Conservation (phyloP, 768 basidiomycete genomes). For the Strobilomyces confusus region DNA sequence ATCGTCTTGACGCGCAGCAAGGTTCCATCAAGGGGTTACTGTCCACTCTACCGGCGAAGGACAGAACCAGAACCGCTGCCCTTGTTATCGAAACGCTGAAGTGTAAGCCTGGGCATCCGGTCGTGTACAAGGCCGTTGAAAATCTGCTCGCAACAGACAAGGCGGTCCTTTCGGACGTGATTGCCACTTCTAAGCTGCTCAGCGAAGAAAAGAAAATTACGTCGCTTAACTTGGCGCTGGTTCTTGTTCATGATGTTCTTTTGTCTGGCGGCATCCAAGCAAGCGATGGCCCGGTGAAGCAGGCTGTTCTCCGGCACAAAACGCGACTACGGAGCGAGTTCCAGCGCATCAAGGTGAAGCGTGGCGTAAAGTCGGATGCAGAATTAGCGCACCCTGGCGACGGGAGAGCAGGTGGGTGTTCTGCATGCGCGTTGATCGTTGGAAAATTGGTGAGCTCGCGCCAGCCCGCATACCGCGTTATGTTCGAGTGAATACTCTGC, state of each 20-base stretch:
- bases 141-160: constrained; percentile 53
- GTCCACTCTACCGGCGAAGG: constrained; percentile 66
- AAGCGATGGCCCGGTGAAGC: constrained; percentile 86
- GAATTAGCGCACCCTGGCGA: constrained; percentile 64
- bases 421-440: background rate
- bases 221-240: constrained; percentile 70
- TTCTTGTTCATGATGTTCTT: constrained; percentile 89
- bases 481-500: constrained; percentile 73
- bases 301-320: constrained; percentile 83
- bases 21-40: constrained; percentile 91
- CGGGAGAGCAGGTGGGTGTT: constrained; percentile 54
- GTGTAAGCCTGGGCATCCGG: constrained; percentile 52
- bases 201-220: constrained; percentile 73
- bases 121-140: constrained; percentile 6
- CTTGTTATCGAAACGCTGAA: constrained; percentile 94
- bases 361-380: constrained; percentile 57
- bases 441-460: background rate
- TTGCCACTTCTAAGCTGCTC: constrained; percentile 62
- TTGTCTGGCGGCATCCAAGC: constrained; percentile 84
- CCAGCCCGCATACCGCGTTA: constrained; percentile 77
- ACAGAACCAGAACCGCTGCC: constrained; percentile 74
- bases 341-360: constrained; percentile 75
- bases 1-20: constrained; percentile 81
- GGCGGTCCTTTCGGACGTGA: constrained; percentile 65
- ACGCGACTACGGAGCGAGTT: constrained; percentile 85